phyloP scores from a whole-genome alignment of 129 eudicot species.

The Tagetes patula region DNA sequence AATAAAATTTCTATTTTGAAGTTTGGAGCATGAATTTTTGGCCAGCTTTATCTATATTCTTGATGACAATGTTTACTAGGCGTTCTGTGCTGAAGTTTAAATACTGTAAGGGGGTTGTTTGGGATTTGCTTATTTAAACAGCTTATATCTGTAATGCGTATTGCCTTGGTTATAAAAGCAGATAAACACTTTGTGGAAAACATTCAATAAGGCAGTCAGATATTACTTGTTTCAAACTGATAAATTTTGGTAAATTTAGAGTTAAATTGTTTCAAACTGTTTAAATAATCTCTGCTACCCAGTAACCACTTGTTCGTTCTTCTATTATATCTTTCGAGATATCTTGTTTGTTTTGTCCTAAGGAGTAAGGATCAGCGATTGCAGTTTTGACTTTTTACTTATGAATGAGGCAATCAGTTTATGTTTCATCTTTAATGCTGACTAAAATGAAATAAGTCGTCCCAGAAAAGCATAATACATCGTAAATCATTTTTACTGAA shows the following conservation, averaged over 20 bases:
- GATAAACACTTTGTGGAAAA: not conserved
- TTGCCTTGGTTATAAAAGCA: not conserved
- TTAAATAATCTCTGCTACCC: not conserved
- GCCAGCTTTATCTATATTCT: not conserved
- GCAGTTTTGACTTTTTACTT: not conserved
- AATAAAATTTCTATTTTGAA: not conserved
- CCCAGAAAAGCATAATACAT: not conserved
- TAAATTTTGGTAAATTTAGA: not conserved
- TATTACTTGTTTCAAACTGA: not conserved
- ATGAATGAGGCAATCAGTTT: not conserved
- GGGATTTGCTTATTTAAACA: conserved; percentile 8
- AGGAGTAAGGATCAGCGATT: not conserved
- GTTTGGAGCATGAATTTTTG: not conserved
- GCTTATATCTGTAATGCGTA: not conserved
- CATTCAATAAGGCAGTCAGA: not conserved
- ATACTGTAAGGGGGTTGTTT: conserved; percentile 2
- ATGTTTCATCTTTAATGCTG: not conserved
- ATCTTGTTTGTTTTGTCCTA: not conserved
- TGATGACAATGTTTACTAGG: not conserved
- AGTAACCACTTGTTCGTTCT: not conserved
- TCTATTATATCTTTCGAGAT: not conserved
- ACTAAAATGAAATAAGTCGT: not conserved
- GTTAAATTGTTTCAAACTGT: not conserved
- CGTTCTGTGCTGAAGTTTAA: not conserved
- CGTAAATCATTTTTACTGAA: not conserved